phyloP scores from a whole-genome alignment of 371 early-diverging fungal genomes.

The Apophysomyces variabilis region DNA sequence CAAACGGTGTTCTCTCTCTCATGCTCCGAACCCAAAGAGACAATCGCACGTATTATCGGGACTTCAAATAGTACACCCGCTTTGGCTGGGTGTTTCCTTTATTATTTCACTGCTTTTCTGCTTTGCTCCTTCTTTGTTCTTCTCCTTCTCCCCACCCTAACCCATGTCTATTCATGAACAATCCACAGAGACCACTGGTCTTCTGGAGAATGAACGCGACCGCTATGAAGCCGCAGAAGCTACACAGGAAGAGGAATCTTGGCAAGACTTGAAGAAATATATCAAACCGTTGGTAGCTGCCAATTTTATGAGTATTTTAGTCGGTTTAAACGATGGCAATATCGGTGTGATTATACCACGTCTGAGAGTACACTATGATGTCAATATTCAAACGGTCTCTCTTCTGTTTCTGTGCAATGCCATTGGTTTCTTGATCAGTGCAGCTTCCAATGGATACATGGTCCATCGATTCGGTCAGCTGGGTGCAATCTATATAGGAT shows the following conservation, averaged over 20 bases:
- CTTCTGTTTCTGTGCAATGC: slow-evolving; percentile 37
- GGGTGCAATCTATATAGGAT: slow-evolving; percentile 25
- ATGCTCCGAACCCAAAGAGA: too few relatives aligned
- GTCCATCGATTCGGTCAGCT: slow-evolving; percentile 32
- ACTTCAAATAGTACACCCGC: neutral
- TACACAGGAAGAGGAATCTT: slow-evolving; percentile 12
- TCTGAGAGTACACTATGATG: slow-evolving; percentile 33
- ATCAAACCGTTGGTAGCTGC: slow-evolving; percentile 22
- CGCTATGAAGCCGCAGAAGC: neutral
- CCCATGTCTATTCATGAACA: neutral
- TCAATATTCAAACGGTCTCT: slow-evolving; percentile 32
- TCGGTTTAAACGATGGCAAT: slow-evolving; percentile 35
- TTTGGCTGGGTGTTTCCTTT: neutral
- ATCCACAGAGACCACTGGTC: neutral
- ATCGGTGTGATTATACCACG: slow-evolving; percentile 37
- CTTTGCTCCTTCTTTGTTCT: neutral
- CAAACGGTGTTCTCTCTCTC: too few relatives aligned
- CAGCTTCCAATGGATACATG: slow-evolving; percentile 31
- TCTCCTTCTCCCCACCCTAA: neutral
- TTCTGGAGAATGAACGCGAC: neutral
- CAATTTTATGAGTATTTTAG: slow-evolving; percentile 23
- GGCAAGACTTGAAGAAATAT: slow-evolving; percentile 29
- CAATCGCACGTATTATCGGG: neutral
- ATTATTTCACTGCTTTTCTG: neutral
- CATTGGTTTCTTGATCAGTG: slow-evolving; percentile 32